These are phyloP conservation scores for Talaromyces sp. DNA, from an alignment of 2,329 filamentous ascomycete species.

Conservation along the genomic window DNA sequence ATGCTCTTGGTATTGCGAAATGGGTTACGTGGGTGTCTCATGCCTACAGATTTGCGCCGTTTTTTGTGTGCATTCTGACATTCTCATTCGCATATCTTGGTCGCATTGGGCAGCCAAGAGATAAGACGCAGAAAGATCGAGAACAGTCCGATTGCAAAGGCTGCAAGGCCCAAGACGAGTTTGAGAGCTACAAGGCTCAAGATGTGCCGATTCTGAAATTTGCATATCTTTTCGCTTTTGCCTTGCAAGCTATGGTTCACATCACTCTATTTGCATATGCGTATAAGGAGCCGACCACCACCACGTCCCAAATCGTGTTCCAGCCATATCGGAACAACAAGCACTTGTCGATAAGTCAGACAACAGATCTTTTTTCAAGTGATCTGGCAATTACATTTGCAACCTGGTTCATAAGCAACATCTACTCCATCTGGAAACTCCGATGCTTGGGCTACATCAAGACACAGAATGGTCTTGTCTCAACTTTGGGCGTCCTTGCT, in stretches of 20 bases:
- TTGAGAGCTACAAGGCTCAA: neutral
- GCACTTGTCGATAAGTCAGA: neutral
- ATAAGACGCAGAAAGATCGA: neutral
- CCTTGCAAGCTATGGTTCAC: neutral
- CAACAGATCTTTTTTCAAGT: neutral
- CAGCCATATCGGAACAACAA: neutral
- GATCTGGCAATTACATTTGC: neutral
- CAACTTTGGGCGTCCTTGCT: neutral
- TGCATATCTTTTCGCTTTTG: neutral
- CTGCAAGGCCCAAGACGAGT: neutral
- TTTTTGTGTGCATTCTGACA: neutral
- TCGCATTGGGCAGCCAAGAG: neutral
- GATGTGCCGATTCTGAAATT: neutral
- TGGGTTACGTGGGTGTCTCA: neutral
- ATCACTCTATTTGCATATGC: neutral
- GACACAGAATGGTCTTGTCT: neutral
- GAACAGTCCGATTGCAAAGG: neutral
- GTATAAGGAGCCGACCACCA: neutral
- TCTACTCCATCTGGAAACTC: neutral
- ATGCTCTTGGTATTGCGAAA: neutral
- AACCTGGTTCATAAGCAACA: neutral
- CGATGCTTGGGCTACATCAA: neutral
- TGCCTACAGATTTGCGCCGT: neutral
- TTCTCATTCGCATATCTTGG: neutral
- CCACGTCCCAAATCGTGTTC: neutral